These are phyloP conservation scores for Mollisiaceae sp. DNA, from an alignment of 2,329 filamentous ascomycete species.

Conservation along the genomic window DNA sequence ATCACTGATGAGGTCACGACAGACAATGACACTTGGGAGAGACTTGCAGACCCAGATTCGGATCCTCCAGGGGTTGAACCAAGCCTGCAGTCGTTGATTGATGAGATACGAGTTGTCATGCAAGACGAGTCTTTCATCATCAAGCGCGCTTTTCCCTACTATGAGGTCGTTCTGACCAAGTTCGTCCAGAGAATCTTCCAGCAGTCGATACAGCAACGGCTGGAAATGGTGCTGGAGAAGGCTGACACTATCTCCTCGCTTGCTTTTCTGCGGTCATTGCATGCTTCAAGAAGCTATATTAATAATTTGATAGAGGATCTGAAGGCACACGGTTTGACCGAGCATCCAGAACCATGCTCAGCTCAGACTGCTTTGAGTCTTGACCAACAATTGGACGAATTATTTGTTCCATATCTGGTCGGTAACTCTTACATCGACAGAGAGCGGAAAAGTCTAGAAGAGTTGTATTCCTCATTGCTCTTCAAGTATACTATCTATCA, in stretches of 20 bases:
- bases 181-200: slow-evolving; percentile 97
- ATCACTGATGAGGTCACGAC: slow-evolving; percentile 69
- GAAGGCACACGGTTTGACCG: slow-evolving; percentile 91
- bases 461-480: slow-evolving; percentile 85
- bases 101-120: slow-evolving; percentile 94
- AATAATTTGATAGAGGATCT: slow-evolving; percentile 87
- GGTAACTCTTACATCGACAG: slow-evolving; percentile 74
- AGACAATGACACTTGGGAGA: slow-evolving; percentile 77
- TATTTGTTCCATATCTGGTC: slow-evolving; percentile 74
- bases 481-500: slow-evolving; percentile 99
- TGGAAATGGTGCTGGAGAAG: slow-evolving; percentile 96
- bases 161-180: slow-evolving; percentile 89
- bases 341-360: slow-evolving; percentile 90
- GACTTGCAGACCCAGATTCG: slow-evolving; percentile 89
- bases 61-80: slow-evolving; percentile 91
- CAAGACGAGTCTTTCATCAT: slow-evolving; percentile 98
- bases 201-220: slow-evolving; percentile 93
- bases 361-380: slow-evolving; percentile 80
- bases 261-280: slow-evolving; percentile 87
- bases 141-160: slow-evolving; percentile 93
- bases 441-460: slow-evolving; percentile 73
- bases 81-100: slow-evolving; percentile 87
- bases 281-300: slow-evolving; percentile 90
- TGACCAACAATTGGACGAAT: slow-evolving; percentile 76
- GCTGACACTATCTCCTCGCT: slow-evolving; percentile 89